These are phyloP conservation scores for Sporobolomyces pararoseus DNA, from an alignment of 768 basidiomycete genomes.

Conservation along the genomic window DNA sequence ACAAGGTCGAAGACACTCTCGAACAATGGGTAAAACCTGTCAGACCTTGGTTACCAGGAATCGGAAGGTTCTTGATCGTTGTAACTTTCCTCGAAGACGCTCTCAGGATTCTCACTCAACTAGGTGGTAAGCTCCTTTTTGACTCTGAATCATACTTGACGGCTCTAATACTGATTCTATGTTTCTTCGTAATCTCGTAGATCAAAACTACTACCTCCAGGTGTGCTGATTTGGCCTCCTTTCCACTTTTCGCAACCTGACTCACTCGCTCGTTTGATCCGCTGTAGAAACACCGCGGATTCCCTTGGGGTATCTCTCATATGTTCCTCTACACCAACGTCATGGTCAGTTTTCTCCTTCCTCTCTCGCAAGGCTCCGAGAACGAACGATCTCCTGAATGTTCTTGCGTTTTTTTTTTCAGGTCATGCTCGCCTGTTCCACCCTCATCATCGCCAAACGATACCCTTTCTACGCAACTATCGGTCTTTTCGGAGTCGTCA, in stretches of 20 bases:
- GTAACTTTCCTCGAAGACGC: slow-evolving; percentile 98
- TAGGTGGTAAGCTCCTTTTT: slow-evolving; percentile 23
- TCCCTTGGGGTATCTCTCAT: slow-evolving; percentile 93
- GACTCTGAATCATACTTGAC: too few species aligned
- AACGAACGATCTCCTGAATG: too few species aligned
- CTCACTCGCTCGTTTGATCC: neutral
- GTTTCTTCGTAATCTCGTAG: slow-evolving; percentile 51
- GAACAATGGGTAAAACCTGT: slow-evolving; percentile 90
- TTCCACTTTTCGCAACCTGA: neutral
- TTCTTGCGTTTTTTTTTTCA: slow-evolving; percentile 47
- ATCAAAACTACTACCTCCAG: slow-evolving; percentile 98
- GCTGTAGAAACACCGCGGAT: slow-evolving; percentile 73
- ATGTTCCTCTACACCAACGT: slow-evolving; percentile 88
- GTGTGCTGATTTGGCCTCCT: slow-evolving; percentile 55
- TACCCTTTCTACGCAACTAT: slow-evolving; percentile 84
- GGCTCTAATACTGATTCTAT: neutral
- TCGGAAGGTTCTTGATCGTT: slow-evolving; percentile 94
- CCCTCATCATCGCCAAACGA: slow-evolving; percentile 77
- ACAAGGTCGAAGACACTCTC: slow-evolving; percentile 73
- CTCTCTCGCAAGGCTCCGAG: neutral
- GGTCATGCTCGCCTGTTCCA: slow-evolving; percentile 84
- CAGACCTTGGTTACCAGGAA: slow-evolving; percentile 85
- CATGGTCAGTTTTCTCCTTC: slow-evolving; percentile 60
- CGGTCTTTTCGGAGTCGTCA: slow-evolving; percentile 82
- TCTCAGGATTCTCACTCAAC: slow-evolving; percentile 69